Percentiles rank a stretch among this genome's conserved stretches.
Conservation (phyloP, 352 stramenopile species). For the Globisporangium radiosum region DNA sequence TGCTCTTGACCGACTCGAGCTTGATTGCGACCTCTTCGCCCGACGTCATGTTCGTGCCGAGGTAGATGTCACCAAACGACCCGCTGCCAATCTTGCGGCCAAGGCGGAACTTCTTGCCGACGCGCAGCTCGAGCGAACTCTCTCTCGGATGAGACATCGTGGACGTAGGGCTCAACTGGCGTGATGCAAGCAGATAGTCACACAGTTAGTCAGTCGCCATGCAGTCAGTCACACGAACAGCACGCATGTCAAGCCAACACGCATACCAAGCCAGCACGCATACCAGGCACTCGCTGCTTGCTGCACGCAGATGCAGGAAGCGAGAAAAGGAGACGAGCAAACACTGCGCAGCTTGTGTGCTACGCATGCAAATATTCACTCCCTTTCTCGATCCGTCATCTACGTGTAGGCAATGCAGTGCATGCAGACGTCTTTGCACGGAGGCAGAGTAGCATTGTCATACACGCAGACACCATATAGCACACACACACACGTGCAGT, state of each 20-base stretch:
- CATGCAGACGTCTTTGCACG: not conserved
- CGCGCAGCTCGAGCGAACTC: conserved; percentile 93
- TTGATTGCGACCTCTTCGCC: conserved; percentile 99
- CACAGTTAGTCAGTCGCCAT: too few relatives aligned
- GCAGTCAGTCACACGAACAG: too few relatives aligned
- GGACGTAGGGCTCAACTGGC: conserved; percentile 2
- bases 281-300: too few relatives aligned
- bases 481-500: not conserved
- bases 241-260: too few relatives aligned
- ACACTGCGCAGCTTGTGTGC: too few relatives aligned
- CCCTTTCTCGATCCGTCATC: too few relatives aligned
- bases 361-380: too few relatives aligned
- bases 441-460: too few relatives aligned
- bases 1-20: conserved; percentile 96
- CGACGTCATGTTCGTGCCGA: conserved; percentile 99
- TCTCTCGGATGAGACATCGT: conserved; percentile 60
- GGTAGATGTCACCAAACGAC: conserved; percentile 99
- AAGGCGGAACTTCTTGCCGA: conserved; percentile 99
- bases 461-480: not conserved
- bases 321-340: too few relatives aligned
- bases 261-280: too few relatives aligned
- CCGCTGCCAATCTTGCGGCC: conserved; percentile 98
- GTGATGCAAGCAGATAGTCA: not conserved
- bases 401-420: not conserved
- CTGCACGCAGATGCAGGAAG: too few relatives aligned